phyloP scores from a whole-genome alignment of 768 basidiomycete genomes.

The Dioszegia aurantiaca region DNA sequence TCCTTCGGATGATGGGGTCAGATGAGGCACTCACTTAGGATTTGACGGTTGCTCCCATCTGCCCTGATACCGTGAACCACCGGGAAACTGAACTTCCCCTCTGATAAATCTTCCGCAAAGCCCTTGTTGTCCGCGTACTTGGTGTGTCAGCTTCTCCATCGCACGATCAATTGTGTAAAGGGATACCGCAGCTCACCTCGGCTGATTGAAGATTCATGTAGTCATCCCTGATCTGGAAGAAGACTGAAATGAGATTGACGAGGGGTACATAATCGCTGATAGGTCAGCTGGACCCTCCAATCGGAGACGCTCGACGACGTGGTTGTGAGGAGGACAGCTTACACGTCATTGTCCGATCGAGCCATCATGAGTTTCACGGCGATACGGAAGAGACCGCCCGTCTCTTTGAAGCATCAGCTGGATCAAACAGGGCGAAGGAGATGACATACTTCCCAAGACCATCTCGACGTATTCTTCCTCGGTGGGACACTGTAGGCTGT shows the following conservation, averaged over 20 bases:
- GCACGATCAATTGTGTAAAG: neutral
- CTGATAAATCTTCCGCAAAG: slow-evolving; percentile 88
- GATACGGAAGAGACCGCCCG: slow-evolving; percentile 86
- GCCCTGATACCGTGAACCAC: slow-evolving; percentile 84
- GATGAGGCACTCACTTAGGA: slow-evolving; percentile 65
- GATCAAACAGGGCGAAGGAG: neutral
- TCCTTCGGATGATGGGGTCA: too few relatives aligned
- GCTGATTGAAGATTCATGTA: slow-evolving; percentile 89
- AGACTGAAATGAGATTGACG: slow-evolving; percentile 89
- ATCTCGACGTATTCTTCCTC: slow-evolving; percentile 93
- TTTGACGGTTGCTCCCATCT: slow-evolving; percentile 69
- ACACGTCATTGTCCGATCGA: slow-evolving; percentile 52
- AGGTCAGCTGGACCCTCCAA: neutral
- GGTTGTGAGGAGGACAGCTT: too few relatives aligned
- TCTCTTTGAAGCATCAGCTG: slow-evolving; percentile 61
- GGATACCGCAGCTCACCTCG: slow-evolving; percentile 58
- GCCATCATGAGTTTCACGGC: slow-evolving; percentile 98
- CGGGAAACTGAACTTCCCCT: slow-evolving; percentile 97
- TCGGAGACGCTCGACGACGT: neutral
- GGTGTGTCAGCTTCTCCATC: slow-evolving; percentile 9
- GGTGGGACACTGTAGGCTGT: slow-evolving; percentile 82
- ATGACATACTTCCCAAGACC: slow-evolving; percentile 84
- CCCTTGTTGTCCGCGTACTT: slow-evolving; percentile 72
- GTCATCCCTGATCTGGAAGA: slow-evolving; percentile 95
- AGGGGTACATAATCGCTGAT: slow-evolving; percentile 82